Evolutionary conservation across 2,329 filamentous ascomycete species (phyloP), one percentile per base, ranked within the genome.

Genomic region (Neonectria sp.): DNA sequence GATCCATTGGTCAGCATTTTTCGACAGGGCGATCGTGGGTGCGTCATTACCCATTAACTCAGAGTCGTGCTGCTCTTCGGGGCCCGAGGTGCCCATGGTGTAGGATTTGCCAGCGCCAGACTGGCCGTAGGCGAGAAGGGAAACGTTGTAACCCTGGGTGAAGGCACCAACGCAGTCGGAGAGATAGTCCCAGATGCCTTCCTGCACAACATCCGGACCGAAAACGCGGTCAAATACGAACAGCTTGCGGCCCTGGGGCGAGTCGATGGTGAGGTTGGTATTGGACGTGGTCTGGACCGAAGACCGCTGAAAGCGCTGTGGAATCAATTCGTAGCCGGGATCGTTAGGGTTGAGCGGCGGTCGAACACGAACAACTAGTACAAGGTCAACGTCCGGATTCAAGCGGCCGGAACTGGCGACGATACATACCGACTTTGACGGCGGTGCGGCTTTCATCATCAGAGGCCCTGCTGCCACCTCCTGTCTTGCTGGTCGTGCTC

Each of bases 221-320:
- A 99, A 99, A 6, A 99, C 95, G 68, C 95, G 92, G 82, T 99
- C 96, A 79, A 99, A 99, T 24, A 98, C 92, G 78, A 99, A 99
- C 4, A 98, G 87, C 79, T 98, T 98, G 77, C 93, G 93, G 56
- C 95, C 96, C 78, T 97, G 95, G 0, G 95, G 92, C 2, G 95
- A 93, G 77, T 98, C 96, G 73, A 99, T 94, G 27, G 93, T 88
- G 55, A 99, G 85, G 78, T 89, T 97, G 7, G 94, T 98, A 51
- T 93, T 88, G 17, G 94, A 94, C 12, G 92, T 95, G 67, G 95
- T 93, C 72, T 98, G 95, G 69, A 97, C 95, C 86, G 95, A 97
- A 45, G 95, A 92, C 71, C 92, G 90, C 81, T 97, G 95, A 78
- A 99, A 99, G 77, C 96, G 91, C 81, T 97, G 95, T 15, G 96